These are phyloP conservation scores for Pseudogymnoascus sp. DNA, from an alignment of 2,329 filamentous ascomycete species.

Conservation along the genomic window DNA sequence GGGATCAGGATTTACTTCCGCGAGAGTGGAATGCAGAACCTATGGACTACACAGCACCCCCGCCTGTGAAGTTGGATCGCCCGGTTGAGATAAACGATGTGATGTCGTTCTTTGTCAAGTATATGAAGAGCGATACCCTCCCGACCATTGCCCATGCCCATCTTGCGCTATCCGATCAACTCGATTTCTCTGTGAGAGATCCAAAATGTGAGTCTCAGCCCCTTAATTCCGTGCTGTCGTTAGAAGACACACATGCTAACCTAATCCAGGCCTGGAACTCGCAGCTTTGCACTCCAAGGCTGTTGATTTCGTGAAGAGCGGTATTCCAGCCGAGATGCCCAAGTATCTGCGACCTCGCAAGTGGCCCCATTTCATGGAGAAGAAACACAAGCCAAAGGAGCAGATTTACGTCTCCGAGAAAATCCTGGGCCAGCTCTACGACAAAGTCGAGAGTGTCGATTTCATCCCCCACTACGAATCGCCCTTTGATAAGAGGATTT, in stretches of 20 bases:
- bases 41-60: constrained; percentile 64
- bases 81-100: constrained; percentile 67
- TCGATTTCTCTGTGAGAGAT: constrained; percentile 54
- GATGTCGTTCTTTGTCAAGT: constrained; percentile 77
- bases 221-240: neutral
- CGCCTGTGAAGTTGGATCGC: constrained; percentile 46
- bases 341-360: constrained; percentile 47
- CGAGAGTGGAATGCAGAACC: constrained; percentile 61
- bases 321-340: constrained; percentile 63
- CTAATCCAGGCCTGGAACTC: constrained; percentile 50
- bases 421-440: constrained; percentile 75
- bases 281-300: constrained; percentile 80
- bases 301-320: constrained; percentile 92
- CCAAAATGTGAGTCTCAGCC: constrained; percentile 49
- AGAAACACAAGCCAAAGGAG: constrained; percentile 38
- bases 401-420: constrained; percentile 58
- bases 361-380: constrained; percentile 89
- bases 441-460: constrained; percentile 57
- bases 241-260: constrained; percentile 12
- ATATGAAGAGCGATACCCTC: constrained; percentile 85
- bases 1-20: constrained; percentile 71
- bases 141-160: constrained; percentile 75
- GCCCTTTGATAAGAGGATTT: constrained; percentile 68
- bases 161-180: constrained; percentile 64
- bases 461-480: constrained; percentile 67